These are phyloP conservation scores for Venturia oleaginea DNA, from an alignment of 2,329 filamentous ascomycete genomes.

Conservation along the genomic window DNA sequence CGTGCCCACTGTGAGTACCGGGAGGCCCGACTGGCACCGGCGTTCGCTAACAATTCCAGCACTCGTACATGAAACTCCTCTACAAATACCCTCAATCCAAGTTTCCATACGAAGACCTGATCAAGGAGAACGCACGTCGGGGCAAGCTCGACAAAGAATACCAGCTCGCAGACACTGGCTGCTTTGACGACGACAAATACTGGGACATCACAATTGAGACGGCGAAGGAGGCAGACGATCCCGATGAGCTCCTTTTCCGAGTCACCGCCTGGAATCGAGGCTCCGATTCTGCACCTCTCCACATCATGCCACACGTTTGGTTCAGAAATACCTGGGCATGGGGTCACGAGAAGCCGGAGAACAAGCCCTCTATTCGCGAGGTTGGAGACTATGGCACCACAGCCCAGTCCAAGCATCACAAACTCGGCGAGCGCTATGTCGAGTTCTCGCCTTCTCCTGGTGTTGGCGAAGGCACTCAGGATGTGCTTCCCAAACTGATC, in stretches of 20 bases:
- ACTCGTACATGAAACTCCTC: constrained; percentile 98
- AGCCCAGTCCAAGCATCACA: constrained; percentile 68
- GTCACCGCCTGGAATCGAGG: constrained; percentile 95
- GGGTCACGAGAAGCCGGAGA: constrained; percentile 66
- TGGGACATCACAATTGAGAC: constrained; percentile 98
- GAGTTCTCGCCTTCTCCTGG: constrained; percentile 85
- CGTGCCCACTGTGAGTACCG: constrained; percentile 57
- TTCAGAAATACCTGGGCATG: constrained; percentile 97
- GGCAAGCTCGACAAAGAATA: constrained; percentile 75
- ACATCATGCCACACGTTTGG: constrained; percentile 92
- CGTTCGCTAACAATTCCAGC: constrained; percentile 42
- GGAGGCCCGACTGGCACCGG: constrained; percentile 17
- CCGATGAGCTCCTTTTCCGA: constrained; percentile 85
- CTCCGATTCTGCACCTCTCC: constrained; percentile 78
- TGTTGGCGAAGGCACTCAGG: constrained; percentile 65
- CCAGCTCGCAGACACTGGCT: constrained; percentile 80
- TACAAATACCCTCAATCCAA: constrained; percentile 93
- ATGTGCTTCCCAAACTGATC: constrained; percentile 74
- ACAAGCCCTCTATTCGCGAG: constrained; percentile 70
- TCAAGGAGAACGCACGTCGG: constrained; percentile 73
- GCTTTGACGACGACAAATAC: constrained; percentile 82
- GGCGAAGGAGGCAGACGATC: constrained; percentile 85
- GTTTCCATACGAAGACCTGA: constrained; percentile 84
- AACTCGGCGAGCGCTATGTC: constrained; percentile 73
- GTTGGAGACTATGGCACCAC: constrained; percentile 49